A percentile compares a stretch with the other conserved stretches of the same genome.
Conservation (phyloP, 441 rosid species). For the Daphne laureola region DNA sequence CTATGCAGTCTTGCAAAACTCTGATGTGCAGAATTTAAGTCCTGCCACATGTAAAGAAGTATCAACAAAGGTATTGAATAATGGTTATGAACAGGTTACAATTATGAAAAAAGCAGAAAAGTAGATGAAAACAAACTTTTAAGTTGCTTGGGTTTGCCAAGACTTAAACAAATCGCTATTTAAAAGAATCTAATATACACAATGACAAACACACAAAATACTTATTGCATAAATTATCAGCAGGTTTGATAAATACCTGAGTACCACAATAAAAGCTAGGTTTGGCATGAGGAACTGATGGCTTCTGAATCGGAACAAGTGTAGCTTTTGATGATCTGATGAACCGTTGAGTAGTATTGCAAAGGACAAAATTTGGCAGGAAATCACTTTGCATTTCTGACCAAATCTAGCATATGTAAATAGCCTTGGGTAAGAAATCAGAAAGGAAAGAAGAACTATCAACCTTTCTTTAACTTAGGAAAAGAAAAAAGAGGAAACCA, state of each 20-base stretch:
- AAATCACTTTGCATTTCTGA: slow-evolving; percentile 99
- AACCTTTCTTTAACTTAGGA: too few relatives aligned
- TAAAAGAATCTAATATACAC: slow-evolving; percentile 3
- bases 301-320: slow-evolving; percentile 77
- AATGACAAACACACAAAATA: neutral
- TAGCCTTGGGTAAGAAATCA: slow-evolving; percentile 7
- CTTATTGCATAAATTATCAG: neutral
- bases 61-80: neutral
- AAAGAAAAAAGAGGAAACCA: too few relatives aligned
- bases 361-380: slow-evolving; percentile 94
- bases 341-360: slow-evolving; percentile 97
- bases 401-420: slow-evolving; percentile 63
- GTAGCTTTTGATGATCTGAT: slow-evolving; percentile 79
- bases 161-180: neutral
- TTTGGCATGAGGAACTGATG: slow-evolving; percentile 88
- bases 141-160: too few relatives aligned
- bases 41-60: slow-evolving; percentile 38
- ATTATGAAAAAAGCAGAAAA: too few relatives aligned
- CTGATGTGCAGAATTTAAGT: slow-evolving; percentile 95
- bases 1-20: slow-evolving; percentile 91
- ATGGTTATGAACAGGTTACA: too few relatives aligned
- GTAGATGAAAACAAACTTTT: neutral
- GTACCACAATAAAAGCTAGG: slow-evolving; percentile 94
- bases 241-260: slow-evolving; percentile 47
- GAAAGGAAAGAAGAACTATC: too few relatives aligned